These are phyloP conservation scores for Rhypophila decipiens DNA, from an alignment of 495 filamentous ascomycete species.

Conservation along the genomic window DNA sequence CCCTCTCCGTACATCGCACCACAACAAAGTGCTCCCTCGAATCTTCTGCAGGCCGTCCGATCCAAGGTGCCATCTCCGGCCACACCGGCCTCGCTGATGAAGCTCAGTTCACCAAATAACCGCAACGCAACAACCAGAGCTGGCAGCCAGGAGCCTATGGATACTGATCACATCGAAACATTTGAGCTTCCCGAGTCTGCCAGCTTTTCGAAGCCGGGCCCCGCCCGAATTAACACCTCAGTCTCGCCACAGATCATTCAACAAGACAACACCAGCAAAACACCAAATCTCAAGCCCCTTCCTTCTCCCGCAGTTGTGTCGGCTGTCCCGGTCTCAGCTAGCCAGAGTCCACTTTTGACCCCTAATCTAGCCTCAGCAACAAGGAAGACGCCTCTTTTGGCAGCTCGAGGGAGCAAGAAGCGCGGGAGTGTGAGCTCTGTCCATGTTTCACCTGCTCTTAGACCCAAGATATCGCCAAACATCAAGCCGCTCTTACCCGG, in stretches of 20 bases:
- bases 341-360: slow-evolving; percentile 48
- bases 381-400: slow-evolving; percentile 40
- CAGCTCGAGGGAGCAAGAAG: slow-evolving; percentile 54
- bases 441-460: slow-evolving; percentile 70
- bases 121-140: slow-evolving; percentile 21
- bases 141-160: slow-evolving; percentile 29
- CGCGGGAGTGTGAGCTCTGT: slow-evolving; percentile 68
- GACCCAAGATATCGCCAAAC: slow-evolving; percentile 89
- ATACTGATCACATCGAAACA: slow-evolving; percentile 59
- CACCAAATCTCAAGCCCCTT: slow-evolving; percentile 33
- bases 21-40: slow-evolving; percentile 22
- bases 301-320: slow-evolving; percentile 42
- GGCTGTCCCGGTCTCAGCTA: slow-evolving; percentile 32
- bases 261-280: slow-evolving; percentile 25
- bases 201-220: slow-evolving; percentile 38
- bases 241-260: slow-evolving; percentile 27
- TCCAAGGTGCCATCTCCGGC: slow-evolving; percentile 50
- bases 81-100: slow-evolving; percentile 84
- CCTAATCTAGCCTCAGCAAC: slow-evolving; percentile 27
- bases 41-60: slow-evolving; percentile 13
- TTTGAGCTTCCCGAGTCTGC: slow-evolving; percentile 60
- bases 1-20: slow-evolving; percentile 45
- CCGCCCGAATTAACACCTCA: slow-evolving; percentile 41
- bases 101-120: slow-evolving; percentile 40
- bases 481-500: slow-evolving; percentile 88